phyloP scores from a whole-genome alignment of 208 protist species.

The Acanthamoeba castellanii region DNA sequence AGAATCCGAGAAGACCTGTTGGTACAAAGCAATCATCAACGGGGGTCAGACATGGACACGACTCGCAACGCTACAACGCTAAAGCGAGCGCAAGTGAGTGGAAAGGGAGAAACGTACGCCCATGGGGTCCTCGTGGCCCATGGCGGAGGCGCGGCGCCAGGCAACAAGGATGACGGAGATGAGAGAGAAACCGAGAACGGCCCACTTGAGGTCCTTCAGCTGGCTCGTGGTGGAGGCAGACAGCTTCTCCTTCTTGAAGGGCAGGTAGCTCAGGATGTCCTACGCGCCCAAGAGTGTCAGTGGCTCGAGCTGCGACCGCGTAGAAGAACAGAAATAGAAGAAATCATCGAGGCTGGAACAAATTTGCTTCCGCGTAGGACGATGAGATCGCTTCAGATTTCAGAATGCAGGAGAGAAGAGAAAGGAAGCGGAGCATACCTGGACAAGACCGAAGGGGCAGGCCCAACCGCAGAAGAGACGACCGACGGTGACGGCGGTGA shows the following conservation, averaged over 20 bases:
- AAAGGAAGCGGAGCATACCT: not conserved
- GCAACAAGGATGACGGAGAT: slow-evolving; percentile 46
- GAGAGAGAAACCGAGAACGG: slow-evolving; percentile 72
- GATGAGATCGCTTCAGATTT: no score
- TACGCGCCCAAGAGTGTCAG: not conserved
- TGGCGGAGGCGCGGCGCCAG: slow-evolving; percentile 26
- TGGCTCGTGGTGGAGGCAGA: not conserved
- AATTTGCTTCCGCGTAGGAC: no score
- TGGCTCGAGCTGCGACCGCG: not conserved
- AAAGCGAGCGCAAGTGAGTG: not conserved
- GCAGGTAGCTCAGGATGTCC: slow-evolving; percentile 72
- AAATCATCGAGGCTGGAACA: not conserved
- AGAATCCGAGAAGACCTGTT: slow-evolving; percentile 57
- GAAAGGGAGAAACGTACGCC: not conserved
- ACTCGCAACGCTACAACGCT: no score
- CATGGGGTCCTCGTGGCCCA: slow-evolving; percentile 40
- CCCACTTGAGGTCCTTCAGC: slow-evolving; percentile 74
- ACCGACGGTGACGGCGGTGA: slow-evolving; percentile 68
- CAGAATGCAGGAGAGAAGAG: not conserved
- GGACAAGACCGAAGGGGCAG: slow-evolving; percentile 72
- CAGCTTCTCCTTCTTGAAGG: slow-evolving; percentile 62
- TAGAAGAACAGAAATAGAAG: not conserved
- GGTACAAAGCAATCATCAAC: not conserved
- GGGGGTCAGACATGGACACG: not conserved
- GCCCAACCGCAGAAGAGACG: slow-evolving; percentile 74